These are phyloP conservation scores for Theileria equi DNA, from an alignment of 169 alveolate genomes.

Conservation along the genomic window DNA sequence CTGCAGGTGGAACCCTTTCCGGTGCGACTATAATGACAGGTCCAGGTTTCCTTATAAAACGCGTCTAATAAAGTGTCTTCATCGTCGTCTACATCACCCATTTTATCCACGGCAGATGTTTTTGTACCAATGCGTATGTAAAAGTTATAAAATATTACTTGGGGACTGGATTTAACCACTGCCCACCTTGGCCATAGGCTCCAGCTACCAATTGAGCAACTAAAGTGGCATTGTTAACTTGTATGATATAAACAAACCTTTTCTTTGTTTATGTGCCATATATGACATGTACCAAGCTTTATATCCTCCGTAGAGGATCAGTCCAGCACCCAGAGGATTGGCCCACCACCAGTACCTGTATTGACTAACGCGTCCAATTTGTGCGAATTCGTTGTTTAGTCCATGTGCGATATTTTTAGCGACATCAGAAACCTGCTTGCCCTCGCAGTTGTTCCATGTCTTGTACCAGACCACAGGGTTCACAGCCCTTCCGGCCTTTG, in stretches of 20 bases:
- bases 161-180: conserved; percentile 88
- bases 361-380: conserved; percentile 72
- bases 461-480: conserved; percentile 74
- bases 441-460: conserved; percentile 66
- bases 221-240: background rate
- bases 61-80: conserved; percentile 17
- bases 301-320: conserved; percentile 76
- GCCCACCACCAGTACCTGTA: conserved; percentile 88
- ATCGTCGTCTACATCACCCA: background rate
- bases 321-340: conserved; percentile 84
- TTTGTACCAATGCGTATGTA: too few relatives aligned
- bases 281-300: conserved; percentile 82
- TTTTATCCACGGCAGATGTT: too few relatives aligned
- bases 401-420: conserved; percentile 59
- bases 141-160: conserved; percentile 63
- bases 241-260: conserved; percentile 48
- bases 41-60: conserved; percentile 21
- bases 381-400: conserved; percentile 71
- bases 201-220: conserved; percentile 86
- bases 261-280: conserved; percentile 82
- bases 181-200: conserved; percentile 88
- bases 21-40: conserved; percentile 7
- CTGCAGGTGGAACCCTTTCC: conserved; percentile 6
- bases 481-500: conserved; percentile 74
- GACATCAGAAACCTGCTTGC: conserved; percentile 67